phyloP scores from a whole-genome alignment of 352 stramenopile species.

The Pythium aphanidermatum region DNA sequence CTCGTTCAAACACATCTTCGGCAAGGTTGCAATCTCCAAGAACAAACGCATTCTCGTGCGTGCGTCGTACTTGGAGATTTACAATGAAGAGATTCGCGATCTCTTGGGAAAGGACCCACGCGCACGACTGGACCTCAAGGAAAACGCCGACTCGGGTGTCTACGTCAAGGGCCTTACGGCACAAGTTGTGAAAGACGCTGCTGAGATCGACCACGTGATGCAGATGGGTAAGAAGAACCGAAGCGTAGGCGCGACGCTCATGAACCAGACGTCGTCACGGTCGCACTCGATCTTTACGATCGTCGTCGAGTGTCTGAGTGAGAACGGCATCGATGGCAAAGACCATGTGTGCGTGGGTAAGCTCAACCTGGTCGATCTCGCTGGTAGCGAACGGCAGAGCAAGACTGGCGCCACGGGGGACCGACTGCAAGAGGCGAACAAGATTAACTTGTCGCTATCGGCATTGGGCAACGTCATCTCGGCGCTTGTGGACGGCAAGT shows the following conservation, averaged over 20 bases:
- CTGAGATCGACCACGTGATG: conserved; percentile 91
- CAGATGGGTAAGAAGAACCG: conserved; percentile 94
- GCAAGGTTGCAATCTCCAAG: conserved; percentile 79
- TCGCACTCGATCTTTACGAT: conserved; percentile 98
- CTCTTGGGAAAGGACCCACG: conserved; percentile 86
- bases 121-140: conserved; percentile 84
- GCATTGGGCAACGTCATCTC: conserved; percentile 84
- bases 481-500: conserved; percentile 80
- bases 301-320: conserved; percentile 89
- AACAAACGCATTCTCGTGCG: conserved; percentile 96
- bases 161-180: conserved; percentile 86
- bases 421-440: conserved; percentile 71
- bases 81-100: conserved; percentile 97
- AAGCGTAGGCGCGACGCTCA: conserved; percentile 92
- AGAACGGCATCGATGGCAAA: conserved; percentile 57
- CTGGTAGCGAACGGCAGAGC: conserved; percentile 63
- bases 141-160: conserved; percentile 88
- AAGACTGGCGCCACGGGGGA: conserved; percentile 72
- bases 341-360: conserved; percentile 94
- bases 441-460: conserved; percentile 74
- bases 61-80: conserved; percentile 96
- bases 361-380: conserved; percentile 91
- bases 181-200: conserved; percentile 84
- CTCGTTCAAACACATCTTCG: conserved; percentile 89
- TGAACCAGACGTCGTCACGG: conserved; percentile 97